Percentiles rank a stretch among this genome's conserved stretches.
phyloP scores from a whole-genome alignment of 306 rosid species.

The Benincasa hispida region DNA sequence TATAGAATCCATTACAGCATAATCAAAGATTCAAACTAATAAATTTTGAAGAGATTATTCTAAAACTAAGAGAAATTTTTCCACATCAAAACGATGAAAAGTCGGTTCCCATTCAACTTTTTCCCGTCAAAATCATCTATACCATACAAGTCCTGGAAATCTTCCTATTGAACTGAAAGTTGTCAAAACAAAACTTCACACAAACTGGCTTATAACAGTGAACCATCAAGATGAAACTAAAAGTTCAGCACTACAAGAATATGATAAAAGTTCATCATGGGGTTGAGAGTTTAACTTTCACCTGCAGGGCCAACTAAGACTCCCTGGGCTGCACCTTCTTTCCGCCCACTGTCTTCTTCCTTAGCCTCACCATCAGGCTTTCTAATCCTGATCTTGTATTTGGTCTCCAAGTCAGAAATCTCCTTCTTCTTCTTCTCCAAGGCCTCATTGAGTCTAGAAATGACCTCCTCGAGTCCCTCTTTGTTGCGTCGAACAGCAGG shows the following conservation, averaged over 20 bases:
- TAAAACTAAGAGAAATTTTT: not conserved
- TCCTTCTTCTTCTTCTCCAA: conserved; percentile 91
- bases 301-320: conserved; percentile 90
- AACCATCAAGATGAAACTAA: not conserved
- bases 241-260: not conserved
- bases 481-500: conserved; percentile 91
- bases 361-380: conserved; percentile 53
- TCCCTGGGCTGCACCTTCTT: conserved; percentile 92
- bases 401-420: conserved; percentile 69
- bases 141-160: not conserved
- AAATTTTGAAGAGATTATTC: not conserved
- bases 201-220: conserved; percentile 14
- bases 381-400: conserved; percentile 77
- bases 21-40: not conserved
- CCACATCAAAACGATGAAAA: not conserved
- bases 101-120: not conserved
- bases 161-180: conserved; percentile 1
- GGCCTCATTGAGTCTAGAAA: conserved; percentile 66
- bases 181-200: conserved; percentile 6
- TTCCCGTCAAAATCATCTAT: not conserved
- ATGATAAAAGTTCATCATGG: not conserved
- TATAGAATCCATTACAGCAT: not conserved
- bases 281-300: conserved; percentile 22
- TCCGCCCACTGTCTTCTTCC: conserved; percentile 57
- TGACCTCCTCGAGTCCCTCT: conserved; percentile 86